Base-by-base conservation (phyloP, 164 flowering plant genomes). In the Dillenia turbinata region DNA sequence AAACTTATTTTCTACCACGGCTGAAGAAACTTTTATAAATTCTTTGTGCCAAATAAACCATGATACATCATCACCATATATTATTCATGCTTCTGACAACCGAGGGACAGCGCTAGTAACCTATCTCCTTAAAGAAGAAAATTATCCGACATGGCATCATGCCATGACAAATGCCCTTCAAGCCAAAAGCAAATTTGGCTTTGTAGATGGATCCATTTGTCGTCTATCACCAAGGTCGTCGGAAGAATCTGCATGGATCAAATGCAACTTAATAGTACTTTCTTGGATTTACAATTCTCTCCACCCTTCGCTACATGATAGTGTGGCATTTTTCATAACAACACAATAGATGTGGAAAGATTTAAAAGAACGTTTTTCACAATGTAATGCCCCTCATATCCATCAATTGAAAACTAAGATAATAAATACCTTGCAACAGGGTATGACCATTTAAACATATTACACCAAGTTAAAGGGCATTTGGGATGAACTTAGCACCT, bases 401-500 rank as follows among this genome's bases (percentile, higher is more conserved):
- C 17, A 47, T 48, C 49, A 65, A 43, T 44, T 65, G 26, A 24
- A 24, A 24, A 24, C 26, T 24, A 3, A 24, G 26, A 24, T 24
- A 24, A 24, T 24, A 3, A 40, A 55, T 10, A 4, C 19, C 5
- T 26, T 13, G 4, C 68, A 56, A 19, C 16, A 51, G 3, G 45
- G 17, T 1, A 3, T 33, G 16, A 4, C 56, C 9, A 15, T 65
- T 10, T 9, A 49, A 4, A n/a, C 9, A 0, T 57, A 49, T 51
- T 65, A 48, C 22, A 65, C 46, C 9, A 49, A 57, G 16, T 43
- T 57, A n/a, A 13, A 65, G 56, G 54, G 62, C 9, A 9, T 22
- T 12, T 65, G 68, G 68, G 68, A 65, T 49, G 68, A 65, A 51
- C 26, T 49, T 9, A 10, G 22, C 11, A 40, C 17, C 0, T 48